Percentiles rank a stretch among this genome's conserved stretches.
Evolutionary conservation across 2,329 filamentous ascomycete genomes (phyloP).

Genomic region (Lomentospora prolificans): DNA sequence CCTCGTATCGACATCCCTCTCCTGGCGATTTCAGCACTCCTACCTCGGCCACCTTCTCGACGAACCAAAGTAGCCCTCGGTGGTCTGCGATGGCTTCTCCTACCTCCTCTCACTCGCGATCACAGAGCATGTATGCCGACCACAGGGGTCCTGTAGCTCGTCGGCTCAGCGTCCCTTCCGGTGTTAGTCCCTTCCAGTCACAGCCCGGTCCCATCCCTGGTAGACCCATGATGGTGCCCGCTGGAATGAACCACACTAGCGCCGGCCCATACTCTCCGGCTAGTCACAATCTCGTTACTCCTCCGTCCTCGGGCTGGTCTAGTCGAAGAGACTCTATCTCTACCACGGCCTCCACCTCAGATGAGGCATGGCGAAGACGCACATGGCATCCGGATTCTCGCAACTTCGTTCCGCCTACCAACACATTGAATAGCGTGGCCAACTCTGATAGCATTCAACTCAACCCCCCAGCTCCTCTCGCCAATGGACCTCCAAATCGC

Average conservation of each 20-base stretch:
- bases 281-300: constrained; percentile 30
- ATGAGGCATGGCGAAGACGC: constrained; percentile 70
- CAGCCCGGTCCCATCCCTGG: constrained; percentile 47
- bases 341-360: constrained; percentile 37
- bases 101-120: constrained; percentile 55
- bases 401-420: constrained; percentile 52
- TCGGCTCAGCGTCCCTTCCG: constrained; percentile 73
- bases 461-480: constrained; percentile 25
- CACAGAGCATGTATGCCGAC: constrained; percentile 59
- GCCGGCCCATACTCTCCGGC: constrained; percentile 43
- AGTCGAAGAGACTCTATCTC: constrained; percentile 52
- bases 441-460: constrained; percentile 53
- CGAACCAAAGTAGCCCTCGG: constrained; percentile 64
- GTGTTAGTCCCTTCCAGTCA: constrained; percentile 62
- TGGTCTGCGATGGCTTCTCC: constrained; percentile 68
- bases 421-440: constrained; percentile 63
- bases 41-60: constrained; percentile 73
- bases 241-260: constrained; percentile 46
- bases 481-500: constrained; percentile 28
- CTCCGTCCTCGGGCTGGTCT: constrained; percentile 40
- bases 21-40: constrained; percentile 72
- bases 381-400: constrained; percentile 85
- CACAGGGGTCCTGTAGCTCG: constrained; percentile 59
- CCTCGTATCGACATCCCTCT: constrained; percentile 54
- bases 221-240: constrained; percentile 43